Conservation (phyloP, 2,329 filamentous ascomycete species). For the Colletotrichum sansevieriae region DNA sequence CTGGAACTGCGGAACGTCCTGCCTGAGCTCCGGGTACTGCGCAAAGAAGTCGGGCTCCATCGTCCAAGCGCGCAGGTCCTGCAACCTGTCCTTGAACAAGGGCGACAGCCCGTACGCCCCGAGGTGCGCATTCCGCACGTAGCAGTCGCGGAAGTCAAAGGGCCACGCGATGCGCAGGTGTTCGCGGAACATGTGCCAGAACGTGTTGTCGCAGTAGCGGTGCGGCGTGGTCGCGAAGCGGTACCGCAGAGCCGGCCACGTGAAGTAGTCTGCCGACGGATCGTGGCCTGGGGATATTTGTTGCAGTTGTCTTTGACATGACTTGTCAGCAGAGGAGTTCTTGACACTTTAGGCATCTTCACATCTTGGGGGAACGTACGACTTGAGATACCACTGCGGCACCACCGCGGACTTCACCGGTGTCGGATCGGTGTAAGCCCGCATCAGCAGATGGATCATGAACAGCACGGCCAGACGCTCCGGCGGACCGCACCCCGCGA, state of each 20-base stretch:
- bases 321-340: not conserved
- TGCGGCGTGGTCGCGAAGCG: constrained; percentile 48
- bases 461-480: constrained; percentile 46
- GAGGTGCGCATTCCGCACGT: constrained; percentile 43
- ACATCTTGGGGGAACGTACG: constrained; percentile 13
- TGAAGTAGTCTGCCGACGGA: constrained; percentile 25
- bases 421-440: constrained; percentile 46
- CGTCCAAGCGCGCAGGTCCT: constrained; percentile 47
- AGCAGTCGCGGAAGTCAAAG: constrained; percentile 46
- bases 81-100: constrained; percentile 43
- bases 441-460: constrained; percentile 46
- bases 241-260: constrained; percentile 47
- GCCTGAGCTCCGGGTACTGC: constrained; percentile 46
- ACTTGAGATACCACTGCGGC: constrained; percentile 26
- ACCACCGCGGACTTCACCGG: constrained; percentile 13
- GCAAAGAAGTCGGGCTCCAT: constrained; percentile 48
- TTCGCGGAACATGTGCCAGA: constrained; percentile 46
- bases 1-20: constrained; percentile 48
- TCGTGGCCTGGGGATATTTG: not conserved
- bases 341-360: no score
- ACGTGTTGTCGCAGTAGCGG: constrained; percentile 48
- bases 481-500: constrained; percentile 38
- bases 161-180: constrained; percentile 46
- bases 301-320: constrained; percentile 9
- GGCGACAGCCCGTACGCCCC: constrained; percentile 45